Evolutionary conservation across 169 alveolate species (phyloP).

Genomic region (Cardiosporidium cionae): DNA sequence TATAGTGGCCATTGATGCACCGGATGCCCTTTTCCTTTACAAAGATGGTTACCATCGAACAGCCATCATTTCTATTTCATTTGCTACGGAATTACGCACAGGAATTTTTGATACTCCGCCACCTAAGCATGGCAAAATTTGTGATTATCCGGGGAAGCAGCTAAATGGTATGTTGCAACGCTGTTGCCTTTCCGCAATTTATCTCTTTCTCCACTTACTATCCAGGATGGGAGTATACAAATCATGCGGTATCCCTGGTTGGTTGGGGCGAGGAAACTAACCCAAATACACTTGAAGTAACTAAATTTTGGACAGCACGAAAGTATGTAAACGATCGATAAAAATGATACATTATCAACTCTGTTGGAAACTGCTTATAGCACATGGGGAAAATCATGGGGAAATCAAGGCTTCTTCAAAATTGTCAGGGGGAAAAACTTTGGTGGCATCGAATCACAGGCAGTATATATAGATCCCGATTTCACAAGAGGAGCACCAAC

Average conservation of each 20-base stretch:
- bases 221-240: conserved; percentile 78
- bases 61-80: not conserved
- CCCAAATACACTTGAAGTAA: conserved; percentile 12
- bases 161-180: conserved; percentile 46
- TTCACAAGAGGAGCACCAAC: conserved; percentile 54
- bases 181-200: not conserved
- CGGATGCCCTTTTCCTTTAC: conserved; percentile 47
- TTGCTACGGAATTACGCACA: not conserved
- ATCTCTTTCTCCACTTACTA: not conserved
- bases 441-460: conserved; percentile 75
- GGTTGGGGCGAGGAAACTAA: conserved; percentile 78
- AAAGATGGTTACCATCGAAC: conserved; percentile 24
- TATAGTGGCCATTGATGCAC: conserved; percentile 67
- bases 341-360: too few species aligned
- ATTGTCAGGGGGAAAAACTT: conserved; percentile 51
- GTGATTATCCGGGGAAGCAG: conserved; percentile 64
- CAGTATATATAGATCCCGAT: conserved; percentile 76
- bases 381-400: conserved; percentile 87
- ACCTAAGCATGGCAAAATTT: conserved; percentile 53
- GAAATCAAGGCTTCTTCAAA: conserved; percentile 73
- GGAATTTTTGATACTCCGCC: conserved; percentile 33
- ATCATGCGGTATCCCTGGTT: conserved; percentile 72
- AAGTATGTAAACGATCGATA: conserved; percentile 22
- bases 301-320: conserved; percentile 70
- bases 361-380: conserved; percentile 44